phyloP scores from a whole-genome alignment of 192 early-diverging fungal genomes.

The Lunasporangiospora selenospora region DNA sequence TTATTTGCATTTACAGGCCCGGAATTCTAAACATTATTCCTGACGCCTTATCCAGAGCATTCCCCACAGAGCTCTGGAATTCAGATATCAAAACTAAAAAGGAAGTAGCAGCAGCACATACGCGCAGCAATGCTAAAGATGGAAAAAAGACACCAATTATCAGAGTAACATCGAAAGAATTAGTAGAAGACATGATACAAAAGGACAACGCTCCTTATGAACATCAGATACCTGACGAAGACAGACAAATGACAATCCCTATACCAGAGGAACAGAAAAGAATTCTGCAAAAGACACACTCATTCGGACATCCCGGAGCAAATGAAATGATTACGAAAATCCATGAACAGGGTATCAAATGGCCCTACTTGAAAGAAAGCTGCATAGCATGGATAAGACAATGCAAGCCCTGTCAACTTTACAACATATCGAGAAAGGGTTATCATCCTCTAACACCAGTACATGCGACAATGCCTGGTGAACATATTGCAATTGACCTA shows the following conservation, averaged over 20 bases:
- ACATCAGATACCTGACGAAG: no score
- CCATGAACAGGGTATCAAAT: constrained; percentile 21
- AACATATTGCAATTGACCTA: constrained; percentile 33
- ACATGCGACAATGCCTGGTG: constrained; percentile 20
- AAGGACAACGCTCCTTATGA: no score
- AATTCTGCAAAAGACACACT: constrained; percentile 5
- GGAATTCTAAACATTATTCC: constrained; percentile 42
- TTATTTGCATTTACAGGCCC: constrained; percentile 19
- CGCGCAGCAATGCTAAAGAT: no score
- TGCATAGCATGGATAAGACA: constrained; percentile 1
- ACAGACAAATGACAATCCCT: no score
- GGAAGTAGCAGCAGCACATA: no score
- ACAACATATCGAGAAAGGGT: constrained; percentile 26
- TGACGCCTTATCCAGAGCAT: constrained; percentile 27
- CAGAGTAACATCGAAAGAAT: no score
- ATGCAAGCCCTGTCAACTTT: constrained; percentile 14
- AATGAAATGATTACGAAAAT: constrained; percentile 10
- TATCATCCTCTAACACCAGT: constrained; percentile 27
- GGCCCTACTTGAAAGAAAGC: constrained; percentile 12
- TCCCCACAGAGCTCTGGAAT: constrained; percentile 6
- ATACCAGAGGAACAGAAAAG: constrained; percentile 1
- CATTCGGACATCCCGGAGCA: constrained; percentile 18
- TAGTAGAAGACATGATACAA: no score
- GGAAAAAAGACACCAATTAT: no score
- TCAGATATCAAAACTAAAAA: no score